Evolutionary conservation across 2,329 filamentous ascomycete genomes (phyloP).

Genomic region (Monosporascus sp.): DNA sequence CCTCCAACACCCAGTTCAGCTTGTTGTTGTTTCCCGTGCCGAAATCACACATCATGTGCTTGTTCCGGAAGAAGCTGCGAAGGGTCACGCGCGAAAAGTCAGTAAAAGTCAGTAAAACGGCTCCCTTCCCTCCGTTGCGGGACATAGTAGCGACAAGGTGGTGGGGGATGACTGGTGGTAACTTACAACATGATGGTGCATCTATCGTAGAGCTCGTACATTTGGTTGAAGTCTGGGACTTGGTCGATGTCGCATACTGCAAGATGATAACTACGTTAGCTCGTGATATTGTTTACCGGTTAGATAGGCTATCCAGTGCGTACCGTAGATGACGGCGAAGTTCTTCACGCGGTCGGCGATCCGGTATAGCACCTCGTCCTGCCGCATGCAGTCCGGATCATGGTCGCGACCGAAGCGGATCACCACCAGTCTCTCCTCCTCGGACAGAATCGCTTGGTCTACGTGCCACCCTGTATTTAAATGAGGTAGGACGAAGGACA

Average conservation of each 20-base stretch:
- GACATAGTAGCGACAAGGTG: no score
- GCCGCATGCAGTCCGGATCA: constrained; percentile 66
- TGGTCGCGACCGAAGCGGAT: constrained; percentile 90
- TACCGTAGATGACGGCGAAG: constrained; percentile 76
- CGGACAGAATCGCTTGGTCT: constrained; percentile 84
- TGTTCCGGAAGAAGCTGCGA: constrained; percentile 79
- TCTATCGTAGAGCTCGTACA: constrained; percentile 90
- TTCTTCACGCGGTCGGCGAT: constrained; percentile 93
- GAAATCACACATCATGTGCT: constrained; percentile 98
- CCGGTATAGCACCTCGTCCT: constrained; percentile 91
- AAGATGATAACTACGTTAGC: no score
- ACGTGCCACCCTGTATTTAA: constrained; percentile 94
- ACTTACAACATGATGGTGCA: constrained; percentile 92
- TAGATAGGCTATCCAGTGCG: no score
- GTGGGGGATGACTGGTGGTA: constrained; percentile 13
- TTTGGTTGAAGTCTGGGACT: constrained; percentile 89
- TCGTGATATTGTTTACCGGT: no score
- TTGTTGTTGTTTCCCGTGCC: constrained; percentile 99
- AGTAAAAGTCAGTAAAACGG: constrained; percentile 1
- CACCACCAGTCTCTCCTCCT: constrained; percentile 88
- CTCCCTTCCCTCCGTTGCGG: no score
- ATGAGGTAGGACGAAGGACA: constrained; percentile 84
- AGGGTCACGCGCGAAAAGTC: constrained; percentile 14
- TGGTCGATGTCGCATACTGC: constrained; percentile 80
- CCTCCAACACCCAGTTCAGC: constrained; percentile 91